Conservation (phyloP, 208 protist species). For the Borovskyia barvae region DNA sequence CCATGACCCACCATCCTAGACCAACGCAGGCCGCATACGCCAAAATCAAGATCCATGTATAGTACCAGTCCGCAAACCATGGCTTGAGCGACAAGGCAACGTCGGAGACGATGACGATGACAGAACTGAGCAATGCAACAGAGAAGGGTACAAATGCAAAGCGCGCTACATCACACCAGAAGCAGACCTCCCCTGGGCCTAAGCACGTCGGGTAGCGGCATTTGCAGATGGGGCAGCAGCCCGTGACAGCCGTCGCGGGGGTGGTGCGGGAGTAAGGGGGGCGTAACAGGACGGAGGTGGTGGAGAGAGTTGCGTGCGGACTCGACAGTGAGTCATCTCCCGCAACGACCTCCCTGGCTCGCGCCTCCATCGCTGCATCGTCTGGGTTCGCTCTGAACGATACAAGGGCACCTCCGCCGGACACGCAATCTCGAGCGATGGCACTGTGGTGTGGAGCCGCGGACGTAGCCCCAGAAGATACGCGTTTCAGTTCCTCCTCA, state of each 20-base stretch:
- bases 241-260: neutral
- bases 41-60: slow-evolving; percentile 26
- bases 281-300: too few relatives aligned
- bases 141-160: slow-evolving; percentile 45
- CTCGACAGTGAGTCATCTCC: too few relatives aligned
- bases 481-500: too few relatives aligned
- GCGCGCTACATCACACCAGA: slow-evolving; percentile 61
- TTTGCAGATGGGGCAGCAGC: slow-evolving; percentile 57
- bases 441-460: too few relatives aligned
- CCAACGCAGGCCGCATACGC: slow-evolving; percentile 28
- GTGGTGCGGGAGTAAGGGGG: neutral
- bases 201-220: slow-evolving; percentile 29
- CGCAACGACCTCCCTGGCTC: too few relatives aligned
- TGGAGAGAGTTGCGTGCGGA: too few relatives aligned
- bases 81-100: slow-evolving; percentile 55
- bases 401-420: too few relatives aligned
- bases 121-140: slow-evolving; percentile 24
- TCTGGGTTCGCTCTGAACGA: too few relatives aligned
- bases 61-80: slow-evolving; percentile 63
- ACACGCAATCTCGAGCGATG: too few relatives aligned
- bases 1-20: slow-evolving; percentile 24
- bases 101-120: slow-evolving; percentile 31
- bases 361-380: too few relatives aligned
- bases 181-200: slow-evolving; percentile 52
- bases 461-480: too few relatives aligned